phyloP scores from a whole-genome alignment of 139 green algal species.

The Tetraselmis striata region DNA sequence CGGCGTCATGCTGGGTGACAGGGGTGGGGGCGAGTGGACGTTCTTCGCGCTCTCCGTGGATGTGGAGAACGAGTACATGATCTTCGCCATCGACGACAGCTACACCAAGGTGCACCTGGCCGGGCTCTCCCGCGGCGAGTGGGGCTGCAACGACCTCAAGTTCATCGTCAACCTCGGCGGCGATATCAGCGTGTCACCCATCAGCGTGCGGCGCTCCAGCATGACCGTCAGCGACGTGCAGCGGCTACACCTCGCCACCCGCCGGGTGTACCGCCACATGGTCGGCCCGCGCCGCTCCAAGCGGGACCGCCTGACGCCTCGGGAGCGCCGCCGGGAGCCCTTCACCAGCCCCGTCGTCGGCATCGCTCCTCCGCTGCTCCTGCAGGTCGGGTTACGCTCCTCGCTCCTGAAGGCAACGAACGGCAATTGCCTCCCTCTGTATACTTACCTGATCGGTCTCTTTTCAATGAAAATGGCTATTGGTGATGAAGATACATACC shows the following conservation, averaged over 20 bases:
- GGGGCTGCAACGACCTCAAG: background rate
- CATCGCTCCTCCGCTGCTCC: background rate
- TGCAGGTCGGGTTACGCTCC: no score
- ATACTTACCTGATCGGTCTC: no score
- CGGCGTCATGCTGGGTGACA: no score
- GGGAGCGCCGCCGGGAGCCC: background rate
- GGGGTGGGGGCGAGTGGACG: background rate
- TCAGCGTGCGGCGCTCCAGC: background rate
- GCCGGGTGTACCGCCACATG: background rate
- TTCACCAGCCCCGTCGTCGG: background rate
- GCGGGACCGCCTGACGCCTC: background rate
- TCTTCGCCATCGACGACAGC: background rate
- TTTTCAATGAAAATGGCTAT: no score
- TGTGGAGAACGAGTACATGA: background rate
- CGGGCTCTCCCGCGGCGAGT: background rate
- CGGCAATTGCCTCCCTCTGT: no score
- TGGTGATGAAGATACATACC: no score
- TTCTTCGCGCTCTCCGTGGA: background rate
- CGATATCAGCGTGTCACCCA: background rate
- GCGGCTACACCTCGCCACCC: background rate
- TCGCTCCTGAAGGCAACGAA: no score
- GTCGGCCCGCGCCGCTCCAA: background rate
- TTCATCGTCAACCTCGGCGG: background rate
- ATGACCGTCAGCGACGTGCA: background rate
- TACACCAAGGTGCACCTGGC: background rate